These are phyloP conservation scores for Rehmannia glutinosa DNA, from an alignment of 257 asterid genomes.

Conservation along the genomic window DNA sequence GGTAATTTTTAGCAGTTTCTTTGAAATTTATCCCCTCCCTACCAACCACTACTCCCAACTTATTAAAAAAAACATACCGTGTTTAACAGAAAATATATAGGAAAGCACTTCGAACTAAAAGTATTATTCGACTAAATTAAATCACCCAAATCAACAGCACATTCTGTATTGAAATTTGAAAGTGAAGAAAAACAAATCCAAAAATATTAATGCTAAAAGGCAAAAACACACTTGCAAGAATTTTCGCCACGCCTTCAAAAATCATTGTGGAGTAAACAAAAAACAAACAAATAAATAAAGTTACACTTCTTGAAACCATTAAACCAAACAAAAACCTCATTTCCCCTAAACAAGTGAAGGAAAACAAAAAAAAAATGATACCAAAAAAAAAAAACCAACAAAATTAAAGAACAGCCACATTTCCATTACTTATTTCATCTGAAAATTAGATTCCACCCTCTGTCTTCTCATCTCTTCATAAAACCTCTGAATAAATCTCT, in stretches of 20 bases:
- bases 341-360: too few relatives aligned
- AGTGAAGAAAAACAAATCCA: background rate
- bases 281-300: background rate
- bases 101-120: too few relatives aligned
- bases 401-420: background rate
- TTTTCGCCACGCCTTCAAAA: background rate
- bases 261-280: background rate
- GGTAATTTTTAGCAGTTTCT: too few relatives aligned
- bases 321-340: background rate
- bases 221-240: background rate
- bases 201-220: too few relatives aligned
- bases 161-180: too few relatives aligned
- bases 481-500: conserved; percentile 65
- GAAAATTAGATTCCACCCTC: conserved; percentile 31
- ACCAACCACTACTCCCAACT: too few relatives aligned
- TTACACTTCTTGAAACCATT: too few relatives aligned
- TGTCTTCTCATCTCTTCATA: conserved; percentile 72
- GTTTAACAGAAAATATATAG: too few relatives aligned
- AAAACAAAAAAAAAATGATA: background rate
- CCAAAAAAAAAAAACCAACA: background rate
- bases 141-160: too few relatives aligned
- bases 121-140: too few relatives aligned
- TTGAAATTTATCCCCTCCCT: too few relatives aligned
- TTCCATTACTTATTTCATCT: conserved; percentile 17
- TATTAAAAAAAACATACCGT: too few relatives aligned